These are phyloP conservation scores for Macrolepiota albuminosa DNA, from an alignment of 768 basidiomycete genomes.

Conservation along the genomic window DNA sequence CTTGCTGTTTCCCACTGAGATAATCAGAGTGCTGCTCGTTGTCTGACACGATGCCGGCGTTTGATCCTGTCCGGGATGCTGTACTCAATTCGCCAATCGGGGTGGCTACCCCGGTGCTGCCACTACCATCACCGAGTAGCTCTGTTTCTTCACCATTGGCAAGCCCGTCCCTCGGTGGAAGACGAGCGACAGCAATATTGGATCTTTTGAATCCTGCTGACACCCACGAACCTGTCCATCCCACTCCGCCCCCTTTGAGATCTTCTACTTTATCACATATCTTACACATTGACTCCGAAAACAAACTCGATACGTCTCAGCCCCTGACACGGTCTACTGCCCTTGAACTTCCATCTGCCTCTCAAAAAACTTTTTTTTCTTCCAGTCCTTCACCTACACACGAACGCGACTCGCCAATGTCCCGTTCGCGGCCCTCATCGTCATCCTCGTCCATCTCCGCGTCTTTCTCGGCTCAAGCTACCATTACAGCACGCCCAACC, in stretches of 20 bases:
- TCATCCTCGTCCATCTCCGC: conserved; percentile 28
- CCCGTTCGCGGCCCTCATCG: conserved; percentile 31
- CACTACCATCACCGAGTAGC: conserved; percentile 20
- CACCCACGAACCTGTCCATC: conserved; percentile 24
- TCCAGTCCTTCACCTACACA: conserved; percentile 21
- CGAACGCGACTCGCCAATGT: conserved; percentile 25
- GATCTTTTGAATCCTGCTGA: conserved; percentile 68
- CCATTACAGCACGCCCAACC: conserved; percentile 1
- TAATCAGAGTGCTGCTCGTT: conserved; percentile 13
- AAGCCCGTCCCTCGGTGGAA: conserved; percentile 46
- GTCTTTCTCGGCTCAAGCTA: conserved; percentile 12
- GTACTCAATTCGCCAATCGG: conserved; percentile 73
- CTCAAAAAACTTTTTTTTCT: conserved; percentile 19
- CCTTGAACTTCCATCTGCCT: conserved; percentile 12
- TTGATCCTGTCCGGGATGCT: conserved; percentile 87
- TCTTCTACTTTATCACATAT: conserved; percentile 44
- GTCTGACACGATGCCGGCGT: conserved; percentile 52
- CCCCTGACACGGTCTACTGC: conserved; percentile 24
- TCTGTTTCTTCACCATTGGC: conserved; percentile 30
- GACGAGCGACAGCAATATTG: conserved; percentile 74
- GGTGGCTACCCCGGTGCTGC: conserved; percentile 28
- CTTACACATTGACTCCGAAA: conserved; percentile 27
- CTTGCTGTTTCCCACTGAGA: conserved; percentile 9
- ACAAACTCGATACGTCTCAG: conserved; percentile 27
- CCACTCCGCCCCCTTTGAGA: conserved; percentile 27